Evolutionary conservation across 768 basidiomycete genomes (phyloP).

Genomic region (Dioszegia hungarica): DNA sequence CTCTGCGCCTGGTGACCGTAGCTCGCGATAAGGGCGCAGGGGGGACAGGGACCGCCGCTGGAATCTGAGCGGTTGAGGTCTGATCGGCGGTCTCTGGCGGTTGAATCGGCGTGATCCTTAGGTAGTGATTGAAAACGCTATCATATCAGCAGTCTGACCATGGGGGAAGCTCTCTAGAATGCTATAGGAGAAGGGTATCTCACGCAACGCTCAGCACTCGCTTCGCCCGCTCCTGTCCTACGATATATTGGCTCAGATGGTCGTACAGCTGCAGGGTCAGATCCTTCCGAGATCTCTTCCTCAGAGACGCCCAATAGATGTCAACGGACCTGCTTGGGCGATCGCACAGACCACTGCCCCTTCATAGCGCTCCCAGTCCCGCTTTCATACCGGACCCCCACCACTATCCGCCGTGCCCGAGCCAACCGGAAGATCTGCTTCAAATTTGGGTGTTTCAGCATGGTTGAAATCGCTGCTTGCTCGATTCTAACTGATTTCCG

Average conservation of each 20-base stretch:
- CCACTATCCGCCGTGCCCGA: slow-evolving; percentile 2
- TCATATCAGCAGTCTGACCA: not conserved
- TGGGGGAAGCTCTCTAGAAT: not conserved
- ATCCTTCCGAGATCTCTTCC: not conserved
- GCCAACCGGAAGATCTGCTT: slow-evolving; percentile 10
- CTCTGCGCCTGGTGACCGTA: not conserved
- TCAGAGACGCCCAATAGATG: not conserved
- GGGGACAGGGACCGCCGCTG: not conserved
- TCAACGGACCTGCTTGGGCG: slow-evolving; percentile 30
- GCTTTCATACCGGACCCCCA: not conserved
- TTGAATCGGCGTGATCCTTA: slow-evolving; percentile 59
- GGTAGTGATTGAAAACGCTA: slow-evolving; percentile 93
- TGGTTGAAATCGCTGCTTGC: not conserved
- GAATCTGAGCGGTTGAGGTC: not conserved
- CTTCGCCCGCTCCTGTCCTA: slow-evolving; percentile 90
- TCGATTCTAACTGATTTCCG: too few relatives aligned
- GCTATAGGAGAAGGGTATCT: slow-evolving; percentile 47
- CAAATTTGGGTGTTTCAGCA: not conserved
- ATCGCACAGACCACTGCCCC: slow-evolving; percentile 22
- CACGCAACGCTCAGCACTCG: slow-evolving; percentile 90
- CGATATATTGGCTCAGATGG: slow-evolving; percentile 81
- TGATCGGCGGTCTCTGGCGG: not conserved
- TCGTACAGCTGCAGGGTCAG: slow-evolving; percentile 78
- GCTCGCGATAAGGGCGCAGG: not conserved
- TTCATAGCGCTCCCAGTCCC: not conserved